These are phyloP conservation scores for Clarireedia hainanense DNA, from an alignment of 2,329 filamentous ascomycete genomes.

Conservation along the genomic window DNA sequence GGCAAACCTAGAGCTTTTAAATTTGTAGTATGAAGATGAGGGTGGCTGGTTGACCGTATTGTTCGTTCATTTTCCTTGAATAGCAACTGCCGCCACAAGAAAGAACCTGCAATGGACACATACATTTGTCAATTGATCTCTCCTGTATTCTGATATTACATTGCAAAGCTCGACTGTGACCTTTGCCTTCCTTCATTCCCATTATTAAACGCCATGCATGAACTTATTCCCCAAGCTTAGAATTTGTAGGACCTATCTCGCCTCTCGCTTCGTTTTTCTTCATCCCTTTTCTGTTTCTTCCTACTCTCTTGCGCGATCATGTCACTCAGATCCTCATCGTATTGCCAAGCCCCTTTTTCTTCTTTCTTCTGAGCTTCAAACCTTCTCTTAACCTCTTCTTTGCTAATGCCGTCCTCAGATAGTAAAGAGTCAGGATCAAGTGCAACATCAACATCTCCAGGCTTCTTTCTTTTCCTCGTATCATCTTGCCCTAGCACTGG, in stretches of 20 bases:
- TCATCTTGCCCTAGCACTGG: slow-evolving; percentile 76
- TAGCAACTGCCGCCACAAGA: too few species aligned
- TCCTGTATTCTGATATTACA: too few species aligned
- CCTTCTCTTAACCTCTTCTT: slow-evolving; percentile 70
- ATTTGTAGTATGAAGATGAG: too few species aligned
- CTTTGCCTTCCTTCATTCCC: too few species aligned
- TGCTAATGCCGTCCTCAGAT: slow-evolving; percentile 68
- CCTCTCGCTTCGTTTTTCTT: slow-evolving; percentile 64
- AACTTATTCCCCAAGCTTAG: slow-evolving; percentile 8
- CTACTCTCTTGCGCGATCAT: slow-evolving; percentile 93
- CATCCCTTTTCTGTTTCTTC: slow-evolving; percentile 83
- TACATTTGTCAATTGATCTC: too few species aligned
- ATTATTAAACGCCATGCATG: too few species aligned
- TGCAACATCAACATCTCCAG: slow-evolving; percentile 87
- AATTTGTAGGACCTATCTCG: slow-evolving; percentile 27
- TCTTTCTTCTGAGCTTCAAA: slow-evolving; percentile 67
- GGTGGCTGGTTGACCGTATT: too few species aligned
- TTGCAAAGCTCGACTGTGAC: background rate
- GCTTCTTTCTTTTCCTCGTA: slow-evolving; percentile 82
- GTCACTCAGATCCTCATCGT: slow-evolving; percentile 85
- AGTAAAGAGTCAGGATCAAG: slow-evolving; percentile 78
- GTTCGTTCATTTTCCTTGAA: too few species aligned
- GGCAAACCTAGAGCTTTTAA: too few species aligned
- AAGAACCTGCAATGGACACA: too few species aligned
- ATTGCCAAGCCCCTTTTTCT: slow-evolving; percentile 53